These are phyloP conservation scores for Candida piceae DNA, from an alignment of 805 yeast genomes.

Conservation along the genomic window DNA sequence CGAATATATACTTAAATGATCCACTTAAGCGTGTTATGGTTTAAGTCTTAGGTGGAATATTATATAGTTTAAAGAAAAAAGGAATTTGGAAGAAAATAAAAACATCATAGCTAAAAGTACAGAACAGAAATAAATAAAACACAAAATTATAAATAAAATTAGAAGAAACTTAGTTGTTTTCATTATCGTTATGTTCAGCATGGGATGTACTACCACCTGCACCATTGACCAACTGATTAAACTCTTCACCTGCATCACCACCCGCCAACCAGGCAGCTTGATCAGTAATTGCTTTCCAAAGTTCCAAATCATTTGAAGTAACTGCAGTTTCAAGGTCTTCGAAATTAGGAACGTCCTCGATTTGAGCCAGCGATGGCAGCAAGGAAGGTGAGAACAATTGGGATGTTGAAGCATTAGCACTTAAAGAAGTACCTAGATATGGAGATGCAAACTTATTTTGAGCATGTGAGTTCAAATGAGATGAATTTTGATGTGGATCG, in stretches of 20 bases:
- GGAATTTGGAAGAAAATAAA: too few species aligned
- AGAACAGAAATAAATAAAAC: too few species aligned
- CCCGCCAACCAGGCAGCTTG: constrained; percentile 71
- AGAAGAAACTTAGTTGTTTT: too few species aligned
- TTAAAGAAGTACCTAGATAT: neutral
- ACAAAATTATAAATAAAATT: too few species aligned
- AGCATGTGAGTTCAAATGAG: too few species aligned
- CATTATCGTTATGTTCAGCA: neutral
- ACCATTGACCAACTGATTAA: constrained; percentile 18
- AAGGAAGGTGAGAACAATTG: constrained; percentile 26
- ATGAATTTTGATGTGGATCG: neutral
- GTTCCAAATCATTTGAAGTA: constrained; percentile 41
- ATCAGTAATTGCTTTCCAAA: constrained; percentile 75
- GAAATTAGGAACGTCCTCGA: constrained; percentile 33
- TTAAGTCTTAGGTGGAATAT: too few species aligned
- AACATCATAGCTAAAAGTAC: too few species aligned
- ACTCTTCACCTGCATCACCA: constrained; percentile 39
- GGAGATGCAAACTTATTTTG: neutral
- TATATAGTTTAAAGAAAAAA: too few species aligned
- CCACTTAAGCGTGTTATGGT: too few species aligned
- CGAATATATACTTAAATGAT: too few species aligned
- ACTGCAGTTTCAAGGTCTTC: constrained; percentile 28
- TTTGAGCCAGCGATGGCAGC: constrained; percentile 27
- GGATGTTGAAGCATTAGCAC: neutral
- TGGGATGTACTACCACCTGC: neutral